Evolutionary conservation across 805 yeast species (phyloP), one percentile per base, ranked within the genome.

Genomic region (Candida stauntonica): DNA sequence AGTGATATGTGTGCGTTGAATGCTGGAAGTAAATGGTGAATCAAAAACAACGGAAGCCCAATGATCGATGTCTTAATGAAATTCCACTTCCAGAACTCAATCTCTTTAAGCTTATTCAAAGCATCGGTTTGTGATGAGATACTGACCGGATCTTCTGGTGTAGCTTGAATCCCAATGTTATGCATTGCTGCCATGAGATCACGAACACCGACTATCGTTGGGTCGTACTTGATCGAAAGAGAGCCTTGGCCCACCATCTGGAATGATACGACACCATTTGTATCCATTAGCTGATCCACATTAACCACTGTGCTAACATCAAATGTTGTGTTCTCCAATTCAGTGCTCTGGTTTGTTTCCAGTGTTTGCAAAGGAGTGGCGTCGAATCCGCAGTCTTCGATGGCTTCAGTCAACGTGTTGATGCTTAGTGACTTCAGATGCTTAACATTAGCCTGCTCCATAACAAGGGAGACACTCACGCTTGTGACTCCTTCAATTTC

Each of bases 371-470:
- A 23, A 6, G 64, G 32, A 3, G 45, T 45, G 7, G 77, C 78
- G 31, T 77, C 88, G 53, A 83, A 86, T 5, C 95, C 95, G 45
- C 81, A 75, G 51, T 81, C 84, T 44, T 86, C 95, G 13, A 89
- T 72, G 2, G 77, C 62, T 17, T 73, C 76, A 19, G 58, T 56
- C 2, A 88, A 55, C 4, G 49, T 51, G 1, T 64, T 4, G 36
- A 61, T 2, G 55, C 44, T 37, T 2, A 70, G 51, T 0, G 38
- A 24, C 2, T 61, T 46, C 27, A 60, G 61, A 54, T 81, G 88
- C 8, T 54, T 57, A 3, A 86, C 72, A 14, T 62, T 54, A 2
- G 89, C 96, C 34, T 77, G 75, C 48, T 85, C 93, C 0, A 95
- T 86, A 4, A 86, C 63, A 21, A 86, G 68, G 1, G 96, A 83